phyloP scores from a whole-genome alignment of 179 eudicot genomes.

The Beta lomatogona region DNA sequence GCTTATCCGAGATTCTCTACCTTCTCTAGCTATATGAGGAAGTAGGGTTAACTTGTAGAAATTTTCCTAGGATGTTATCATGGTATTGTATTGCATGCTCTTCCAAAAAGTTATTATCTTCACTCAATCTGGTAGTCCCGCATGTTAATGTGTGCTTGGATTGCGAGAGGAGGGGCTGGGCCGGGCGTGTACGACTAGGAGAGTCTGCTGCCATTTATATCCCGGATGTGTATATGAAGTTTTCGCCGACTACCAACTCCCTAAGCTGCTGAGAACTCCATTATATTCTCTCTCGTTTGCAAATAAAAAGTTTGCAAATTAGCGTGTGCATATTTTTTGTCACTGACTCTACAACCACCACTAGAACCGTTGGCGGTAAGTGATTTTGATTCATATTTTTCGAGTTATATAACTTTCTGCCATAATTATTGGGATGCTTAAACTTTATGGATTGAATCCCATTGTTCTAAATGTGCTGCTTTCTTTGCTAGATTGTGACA shows the following conservation, averaged over 20 bases:
- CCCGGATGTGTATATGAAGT: slow-evolving; percentile 93
- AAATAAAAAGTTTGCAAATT: slow-evolving; percentile 92
- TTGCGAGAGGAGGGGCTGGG: slow-evolving; percentile 94
- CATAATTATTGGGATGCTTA: background rate
- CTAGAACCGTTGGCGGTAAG: slow-evolving; percentile 82
- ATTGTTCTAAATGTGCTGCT: background rate
- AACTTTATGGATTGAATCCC: background rate
- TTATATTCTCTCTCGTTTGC: slow-evolving; percentile 95
- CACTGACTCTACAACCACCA: slow-evolving; percentile 96
- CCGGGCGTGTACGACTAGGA: slow-evolving; percentile 98
- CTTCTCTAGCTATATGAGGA: background rate
- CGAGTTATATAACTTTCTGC: background rate
- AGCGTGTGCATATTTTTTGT: slow-evolving; percentile 87
- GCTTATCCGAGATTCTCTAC: background rate
- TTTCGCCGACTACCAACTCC: slow-evolving; percentile 93
- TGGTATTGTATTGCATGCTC: too few relatives aligned
- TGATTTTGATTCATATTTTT: background rate
- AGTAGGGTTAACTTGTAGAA: too few relatives aligned
- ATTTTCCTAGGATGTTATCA: too few relatives aligned
- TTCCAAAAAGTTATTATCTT: too few relatives aligned
- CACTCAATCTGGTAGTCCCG: too few relatives aligned
- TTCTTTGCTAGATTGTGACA: background rate
- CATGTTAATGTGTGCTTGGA: slow-evolving; percentile 26
- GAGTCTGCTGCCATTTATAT: slow-evolving; percentile 93
- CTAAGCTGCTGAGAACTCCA: slow-evolving; percentile 92